These are phyloP conservation scores for Penicillium sp. DNA, from an alignment of 2,329 filamentous ascomycete species.

Conservation along the genomic window DNA sequence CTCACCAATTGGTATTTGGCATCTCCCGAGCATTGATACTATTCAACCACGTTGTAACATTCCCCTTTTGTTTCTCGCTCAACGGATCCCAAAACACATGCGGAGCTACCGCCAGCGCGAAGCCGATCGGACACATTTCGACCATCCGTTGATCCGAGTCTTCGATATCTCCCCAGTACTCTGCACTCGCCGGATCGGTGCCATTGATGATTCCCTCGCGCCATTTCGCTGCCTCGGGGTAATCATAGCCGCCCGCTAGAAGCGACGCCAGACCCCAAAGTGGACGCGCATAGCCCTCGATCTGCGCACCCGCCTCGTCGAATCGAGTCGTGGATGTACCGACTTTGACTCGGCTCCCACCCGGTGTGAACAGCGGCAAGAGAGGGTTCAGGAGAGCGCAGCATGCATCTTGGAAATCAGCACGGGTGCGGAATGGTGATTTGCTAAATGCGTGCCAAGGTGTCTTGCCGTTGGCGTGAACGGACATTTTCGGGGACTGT, in stretches of 20 bases:
- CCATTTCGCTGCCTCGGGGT: constrained; percentile 59
- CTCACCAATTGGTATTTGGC: constrained; percentile 57
- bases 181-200: constrained; percentile 61
- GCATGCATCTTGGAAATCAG: constrained; percentile 53
- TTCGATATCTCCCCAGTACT: constrained; percentile 71
- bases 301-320: constrained; percentile 68
- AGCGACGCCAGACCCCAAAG: constrained; percentile 69
- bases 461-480: constrained; percentile 27
- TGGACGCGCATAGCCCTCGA: constrained; percentile 69
- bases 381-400: constrained; percentile 62
- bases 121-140: constrained; percentile 75
- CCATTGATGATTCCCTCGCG: constrained; percentile 64
- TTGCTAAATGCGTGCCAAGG: constrained; percentile 24
- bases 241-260: constrained; percentile 61
- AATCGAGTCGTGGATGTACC: constrained; percentile 70
- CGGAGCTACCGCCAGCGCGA: constrained; percentile 63
- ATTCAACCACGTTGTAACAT: constrained; percentile 66
- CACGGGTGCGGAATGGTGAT: constrained; percentile 23
- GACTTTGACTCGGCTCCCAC: constrained; percentile 59
- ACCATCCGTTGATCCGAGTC: constrained; percentile 80
- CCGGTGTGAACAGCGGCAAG: constrained; percentile 63
- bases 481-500: constrained; percentile 17
- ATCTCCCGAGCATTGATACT: constrained; percentile 74
- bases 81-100: constrained; percentile 61
- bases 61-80: constrained; percentile 55